Conservation (phyloP, 371 early-diverging fungal species). For the Cokeromyces recurvatus region DNA sequence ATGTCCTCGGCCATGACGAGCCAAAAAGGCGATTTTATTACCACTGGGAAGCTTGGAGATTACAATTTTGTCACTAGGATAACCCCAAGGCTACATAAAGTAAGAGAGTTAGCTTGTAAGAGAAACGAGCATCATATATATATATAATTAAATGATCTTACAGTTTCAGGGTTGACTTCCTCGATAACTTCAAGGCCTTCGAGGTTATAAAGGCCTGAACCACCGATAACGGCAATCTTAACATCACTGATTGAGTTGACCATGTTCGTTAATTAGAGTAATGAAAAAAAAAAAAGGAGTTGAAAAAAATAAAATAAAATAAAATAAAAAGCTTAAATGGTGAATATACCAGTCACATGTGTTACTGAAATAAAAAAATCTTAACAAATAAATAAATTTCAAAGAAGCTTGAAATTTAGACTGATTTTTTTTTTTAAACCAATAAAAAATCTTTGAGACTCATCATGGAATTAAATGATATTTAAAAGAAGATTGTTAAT, state of each 20-base stretch:
- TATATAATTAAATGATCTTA: constrained; percentile 27
- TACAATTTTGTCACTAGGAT: constrained; percentile 71
- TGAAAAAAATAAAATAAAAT: too few relatives aligned
- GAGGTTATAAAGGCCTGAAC: constrained; percentile 91
- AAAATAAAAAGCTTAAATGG: too few relatives aligned
- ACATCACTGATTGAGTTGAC: constrained; percentile 48
- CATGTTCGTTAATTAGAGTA: constrained; percentile 4
- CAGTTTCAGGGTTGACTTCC: constrained; percentile 83
- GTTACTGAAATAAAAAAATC: too few relatives aligned
- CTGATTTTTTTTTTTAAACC: too few relatives aligned
- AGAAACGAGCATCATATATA: not conserved
- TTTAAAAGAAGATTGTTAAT: too few relatives aligned
- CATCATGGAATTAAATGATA: too few relatives aligned
- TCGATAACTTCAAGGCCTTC: constrained; percentile 81
- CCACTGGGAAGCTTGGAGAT: constrained; percentile 71
- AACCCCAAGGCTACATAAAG: constrained; percentile 82
- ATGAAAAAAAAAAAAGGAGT: not conserved
- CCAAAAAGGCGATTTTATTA: constrained; percentile 89
- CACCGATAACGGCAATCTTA: constrained; percentile 92
- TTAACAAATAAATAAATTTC: too few relatives aligned
- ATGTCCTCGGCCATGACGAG: constrained; percentile 95
- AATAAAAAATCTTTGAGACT: too few relatives aligned
- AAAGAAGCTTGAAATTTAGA: too few relatives aligned
- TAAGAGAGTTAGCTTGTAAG: not conserved
- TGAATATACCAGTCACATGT: too few relatives aligned